These are phyloP conservation scores for Albatrellus ellisii DNA, from an alignment of 768 basidiomycete genomes.

Conservation along the genomic window DNA sequence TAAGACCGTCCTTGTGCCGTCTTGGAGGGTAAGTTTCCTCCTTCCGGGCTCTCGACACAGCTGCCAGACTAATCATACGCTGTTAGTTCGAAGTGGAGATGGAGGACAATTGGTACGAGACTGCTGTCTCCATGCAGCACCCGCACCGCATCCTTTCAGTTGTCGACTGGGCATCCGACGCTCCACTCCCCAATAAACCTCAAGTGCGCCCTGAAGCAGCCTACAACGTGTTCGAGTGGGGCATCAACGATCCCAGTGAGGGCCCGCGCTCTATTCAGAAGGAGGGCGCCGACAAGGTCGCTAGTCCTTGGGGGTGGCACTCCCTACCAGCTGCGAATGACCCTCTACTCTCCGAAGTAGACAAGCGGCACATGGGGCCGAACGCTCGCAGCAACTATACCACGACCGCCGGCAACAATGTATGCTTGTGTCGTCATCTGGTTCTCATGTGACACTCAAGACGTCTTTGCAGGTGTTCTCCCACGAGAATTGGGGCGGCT, in stretches of 20 bases:
- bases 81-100: slow-evolving; percentile 80
- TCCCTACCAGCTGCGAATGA: slow-evolving; percentile 60
- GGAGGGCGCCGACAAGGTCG: slow-evolving; percentile 63
- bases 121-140: slow-evolving; percentile 59
- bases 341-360: slow-evolving; percentile 28
- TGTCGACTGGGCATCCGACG: slow-evolving; percentile 90
- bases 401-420: slow-evolving; percentile 83
- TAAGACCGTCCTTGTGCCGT: slow-evolving; percentile 49
- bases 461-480: slow-evolving; percentile 50
- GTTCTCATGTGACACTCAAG: background rate
- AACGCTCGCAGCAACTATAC: slow-evolving; percentile 40
- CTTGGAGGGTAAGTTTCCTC: slow-evolving; percentile 60
- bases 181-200: slow-evolving; percentile 29
- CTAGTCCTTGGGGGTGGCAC: slow-evolving; percentile 92
- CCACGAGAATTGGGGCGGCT: slow-evolving; percentile 87
- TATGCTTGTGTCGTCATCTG: slow-evolving; percentile 16
- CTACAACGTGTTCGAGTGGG: slow-evolving; percentile 71
- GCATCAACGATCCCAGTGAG: slow-evolving; percentile 71
- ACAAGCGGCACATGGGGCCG: slow-evolving; percentile 6
- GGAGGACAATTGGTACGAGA: slow-evolving; percentile 94
- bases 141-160: slow-evolving; percentile 78
- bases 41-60: background rate
- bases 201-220: slow-evolving; percentile 18
- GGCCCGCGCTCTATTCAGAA: slow-evolving; percentile 47
- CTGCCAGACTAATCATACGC: background rate